A percentile compares a stretch with the other conserved stretches of the same genome.
phyloP scores from a whole-genome alignment of 1,139 yeast genomes.

The Lodderomyces jiufengensis region DNA sequence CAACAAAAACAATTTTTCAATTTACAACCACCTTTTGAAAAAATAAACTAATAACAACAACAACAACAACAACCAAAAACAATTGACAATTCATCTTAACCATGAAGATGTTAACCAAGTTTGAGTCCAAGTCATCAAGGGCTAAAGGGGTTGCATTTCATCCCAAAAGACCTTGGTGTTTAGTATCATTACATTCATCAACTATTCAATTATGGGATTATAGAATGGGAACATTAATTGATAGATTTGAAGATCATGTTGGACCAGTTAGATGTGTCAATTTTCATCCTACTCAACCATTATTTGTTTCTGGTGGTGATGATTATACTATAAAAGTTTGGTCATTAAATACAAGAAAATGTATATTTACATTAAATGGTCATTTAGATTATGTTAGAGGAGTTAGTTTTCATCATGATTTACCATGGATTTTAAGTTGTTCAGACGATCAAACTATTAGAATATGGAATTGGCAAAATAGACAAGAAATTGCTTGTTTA shows the following conservation, averaged over 20 bases:
- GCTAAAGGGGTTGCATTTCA: constrained; percentile 99
- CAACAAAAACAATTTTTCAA: neutral
- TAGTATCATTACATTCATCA: constrained; percentile 91
- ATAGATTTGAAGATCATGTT: constrained; percentile 95
- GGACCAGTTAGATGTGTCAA: constrained; percentile 96
- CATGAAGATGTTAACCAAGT: constrained; percentile 97
- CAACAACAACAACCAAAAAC: constrained; percentile 1
- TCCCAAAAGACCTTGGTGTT: constrained; percentile 94
- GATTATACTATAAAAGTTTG: constrained; percentile 94
- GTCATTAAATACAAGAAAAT: constrained; percentile 89
- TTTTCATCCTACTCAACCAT: constrained; percentile 97
- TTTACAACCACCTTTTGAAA: neutral
- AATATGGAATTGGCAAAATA: constrained; percentile 99
- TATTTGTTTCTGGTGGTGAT: constrained; percentile 96
- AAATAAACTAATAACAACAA: constrained; percentile 2
- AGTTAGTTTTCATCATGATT: constrained; percentile 89
- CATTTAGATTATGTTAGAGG: constrained; percentile 96
- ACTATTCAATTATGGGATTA: constrained; percentile 98
- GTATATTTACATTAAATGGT: constrained; percentile 85
- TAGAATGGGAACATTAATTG: constrained; percentile 97
- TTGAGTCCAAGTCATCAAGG: constrained; percentile 97
- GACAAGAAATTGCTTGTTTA: constrained; percentile 94
- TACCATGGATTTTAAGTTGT: constrained; percentile 96
- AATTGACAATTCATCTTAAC: constrained; percentile 17
- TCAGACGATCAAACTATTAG: constrained; percentile 98